Conservation (phyloP, 2,329 filamentous ascomycete genomes). For the Ceratocystiopsis minuta region DNA sequence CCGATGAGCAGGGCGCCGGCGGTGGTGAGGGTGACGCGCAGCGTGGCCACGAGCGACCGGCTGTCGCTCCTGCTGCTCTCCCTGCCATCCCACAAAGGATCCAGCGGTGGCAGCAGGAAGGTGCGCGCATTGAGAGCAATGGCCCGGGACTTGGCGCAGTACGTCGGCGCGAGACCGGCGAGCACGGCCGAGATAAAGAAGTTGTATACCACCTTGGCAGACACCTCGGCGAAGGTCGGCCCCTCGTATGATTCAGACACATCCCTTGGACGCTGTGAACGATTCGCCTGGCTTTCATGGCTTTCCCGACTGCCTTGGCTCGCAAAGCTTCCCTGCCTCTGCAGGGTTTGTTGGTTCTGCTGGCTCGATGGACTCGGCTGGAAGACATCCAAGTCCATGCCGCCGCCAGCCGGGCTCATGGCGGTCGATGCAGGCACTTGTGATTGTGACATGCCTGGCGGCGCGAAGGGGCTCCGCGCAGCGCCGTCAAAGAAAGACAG, state of each 20-base stretch:
- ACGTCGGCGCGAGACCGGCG: constrained; percentile 29
- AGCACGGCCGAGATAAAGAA: constrained; percentile 35
- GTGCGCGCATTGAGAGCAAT: constrained; percentile 36
- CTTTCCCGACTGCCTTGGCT: no score
- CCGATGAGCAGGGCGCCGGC: constrained; percentile 34
- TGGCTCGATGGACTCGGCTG: no score
- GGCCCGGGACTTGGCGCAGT: constrained; percentile 29
- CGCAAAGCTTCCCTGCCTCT: no score
- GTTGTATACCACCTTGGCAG: constrained; percentile 30
- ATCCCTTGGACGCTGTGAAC: no score
- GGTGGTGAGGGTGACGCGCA: constrained; percentile 37
- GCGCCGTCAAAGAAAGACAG: constrained; percentile 19
- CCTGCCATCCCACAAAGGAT: constrained; percentile 14
- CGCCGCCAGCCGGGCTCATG: no score
- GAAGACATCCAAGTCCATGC: no score
- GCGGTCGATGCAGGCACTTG: no score
- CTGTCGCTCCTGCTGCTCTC: constrained; percentile 8
- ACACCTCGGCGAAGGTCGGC: constrained; percentile 14
- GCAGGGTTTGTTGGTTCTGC: no score
- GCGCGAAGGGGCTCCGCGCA: no score
- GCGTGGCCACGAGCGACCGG: constrained; percentile 26
- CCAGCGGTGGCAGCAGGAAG: constrained; percentile 24
- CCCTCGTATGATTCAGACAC: no score
- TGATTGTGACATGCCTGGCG: no score
- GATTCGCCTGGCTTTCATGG: no score